A percentile compares a stretch with the other conserved stretches of the same genome.
phyloP scores from a whole-genome alignment of 495 filamentous ascomycete genomes.

The Neurospora sp. region DNA sequence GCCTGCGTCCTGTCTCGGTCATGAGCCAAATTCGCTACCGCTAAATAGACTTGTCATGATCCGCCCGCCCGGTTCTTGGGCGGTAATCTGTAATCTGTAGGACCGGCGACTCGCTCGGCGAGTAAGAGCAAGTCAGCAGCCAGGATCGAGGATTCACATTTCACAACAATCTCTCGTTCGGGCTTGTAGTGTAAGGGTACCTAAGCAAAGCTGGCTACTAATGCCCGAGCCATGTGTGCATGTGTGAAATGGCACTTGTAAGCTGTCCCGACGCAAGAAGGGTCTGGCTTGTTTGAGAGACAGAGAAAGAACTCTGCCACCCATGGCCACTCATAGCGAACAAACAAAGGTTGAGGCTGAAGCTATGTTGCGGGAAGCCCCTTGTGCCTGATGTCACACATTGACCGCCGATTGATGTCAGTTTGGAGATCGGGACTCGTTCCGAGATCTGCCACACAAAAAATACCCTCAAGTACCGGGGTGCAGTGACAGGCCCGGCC shows the following conservation, averaged over 20 bases:
- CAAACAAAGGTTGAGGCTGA: background rate
- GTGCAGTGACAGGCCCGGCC: background rate
- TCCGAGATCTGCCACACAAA: background rate
- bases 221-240: background rate
- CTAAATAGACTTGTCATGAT: background rate
- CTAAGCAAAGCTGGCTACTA: background rate
- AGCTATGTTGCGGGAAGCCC: background rate
- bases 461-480: background rate
- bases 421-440: background rate
- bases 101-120: background rate
- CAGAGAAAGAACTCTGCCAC: background rate
- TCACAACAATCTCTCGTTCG: background rate
- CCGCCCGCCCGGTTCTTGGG: background rate
- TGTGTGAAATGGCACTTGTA: background rate
- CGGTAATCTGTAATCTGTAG: background rate
- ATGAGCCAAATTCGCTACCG: background rate
- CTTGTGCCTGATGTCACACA: background rate
- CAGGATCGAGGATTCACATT: background rate
- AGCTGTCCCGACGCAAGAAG: background rate
- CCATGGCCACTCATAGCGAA: background rate
- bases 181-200: background rate
- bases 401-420: background rate
- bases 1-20: background rate
- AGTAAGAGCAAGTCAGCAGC: background rate
- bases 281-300: background rate